These are phyloP conservation scores for Sarocladium brachiariae DNA, from an alignment of 2,329 filamentous ascomycete genomes.

Conservation along the genomic window DNA sequence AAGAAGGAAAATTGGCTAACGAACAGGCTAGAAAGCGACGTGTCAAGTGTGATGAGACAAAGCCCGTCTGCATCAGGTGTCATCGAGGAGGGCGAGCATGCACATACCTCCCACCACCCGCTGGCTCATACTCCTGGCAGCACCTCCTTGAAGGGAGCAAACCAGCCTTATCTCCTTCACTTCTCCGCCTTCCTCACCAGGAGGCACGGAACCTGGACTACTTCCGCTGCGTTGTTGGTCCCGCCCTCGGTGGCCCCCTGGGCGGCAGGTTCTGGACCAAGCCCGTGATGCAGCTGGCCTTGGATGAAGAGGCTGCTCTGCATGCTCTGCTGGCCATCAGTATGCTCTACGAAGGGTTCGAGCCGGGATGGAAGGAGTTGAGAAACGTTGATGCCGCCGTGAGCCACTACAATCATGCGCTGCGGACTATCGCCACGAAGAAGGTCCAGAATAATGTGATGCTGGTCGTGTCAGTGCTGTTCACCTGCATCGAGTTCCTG, in stretches of 20 bases:
- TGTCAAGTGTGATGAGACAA: constrained; percentile 51
- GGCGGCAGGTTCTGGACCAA: constrained; percentile 35
- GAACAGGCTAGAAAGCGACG: constrained; percentile 37
- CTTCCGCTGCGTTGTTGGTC: constrained; percentile 30
- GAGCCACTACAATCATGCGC: constrained; percentile 34
- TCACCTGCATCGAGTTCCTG: constrained; percentile 37
- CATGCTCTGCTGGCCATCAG: constrained; percentile 34
- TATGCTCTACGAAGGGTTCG: constrained; percentile 29
- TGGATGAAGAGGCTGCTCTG: constrained; percentile 29
- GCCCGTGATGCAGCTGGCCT: constrained; percentile 29
- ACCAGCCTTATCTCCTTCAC: constrained; percentile 14
- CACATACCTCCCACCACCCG: constrained; percentile 38
- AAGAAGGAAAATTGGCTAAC: neutral
- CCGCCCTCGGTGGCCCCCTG: constrained; percentile 23
- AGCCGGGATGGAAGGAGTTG: constrained; percentile 5
- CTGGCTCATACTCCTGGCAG: constrained; percentile 26
- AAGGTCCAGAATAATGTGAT: constrained; percentile 23
- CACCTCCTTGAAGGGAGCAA: constrained; percentile 23
- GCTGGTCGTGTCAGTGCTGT: constrained; percentile 33
- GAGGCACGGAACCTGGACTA: constrained; percentile 29
- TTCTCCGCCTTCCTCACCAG: neutral
- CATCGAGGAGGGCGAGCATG: constrained; percentile 45
- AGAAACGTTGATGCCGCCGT: constrained; percentile 26
- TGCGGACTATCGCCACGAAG: constrained; percentile 24
- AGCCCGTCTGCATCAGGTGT: constrained; percentile 44